Conservation (phyloP, 2,329 filamentous ascomycete species). For the Colletotrichum tanaceti region DNA sequence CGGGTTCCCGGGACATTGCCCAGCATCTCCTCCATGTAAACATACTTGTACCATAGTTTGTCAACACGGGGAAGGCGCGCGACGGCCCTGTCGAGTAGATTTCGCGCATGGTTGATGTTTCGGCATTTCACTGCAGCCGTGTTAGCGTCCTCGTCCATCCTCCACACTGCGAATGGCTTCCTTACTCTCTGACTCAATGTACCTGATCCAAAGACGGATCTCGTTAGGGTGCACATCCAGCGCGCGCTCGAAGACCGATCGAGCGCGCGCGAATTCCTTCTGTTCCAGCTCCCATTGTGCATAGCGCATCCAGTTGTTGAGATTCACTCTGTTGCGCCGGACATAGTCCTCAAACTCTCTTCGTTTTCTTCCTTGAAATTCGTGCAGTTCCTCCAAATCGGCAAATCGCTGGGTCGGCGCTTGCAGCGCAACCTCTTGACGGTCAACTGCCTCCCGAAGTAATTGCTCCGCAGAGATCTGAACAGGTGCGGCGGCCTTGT, state of each 20-base stretch:
- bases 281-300: conserved; percentile 97
- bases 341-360: conserved; percentile 99
- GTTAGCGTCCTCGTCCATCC: background rate
- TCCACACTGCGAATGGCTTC: conserved; percentile 49
- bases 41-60: conserved; percentile 99
- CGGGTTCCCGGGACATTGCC: conserved; percentile 92
- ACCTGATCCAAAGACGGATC: conserved; percentile 88
- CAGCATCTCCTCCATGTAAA: conserved; percentile 98
- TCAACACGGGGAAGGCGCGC: conserved; percentile 90
- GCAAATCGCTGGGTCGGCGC: conserved; percentile 95
- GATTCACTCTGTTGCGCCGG: conserved; percentile 90
- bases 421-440: conserved; percentile 88
- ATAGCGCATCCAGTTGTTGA: conserved; percentile 99
- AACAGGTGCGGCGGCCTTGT: conserved; percentile 91
- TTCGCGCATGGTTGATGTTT: conserved; percentile 97
- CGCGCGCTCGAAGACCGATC: conserved; percentile 93
- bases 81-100: conserved; percentile 93
- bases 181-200: conserved; percentile 97
- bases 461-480: conserved; percentile 98
- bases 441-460: conserved; percentile 94
- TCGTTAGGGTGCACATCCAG: conserved; percentile 91
- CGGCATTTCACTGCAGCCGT: conserved; percentile 53
- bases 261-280: conserved; percentile 92
- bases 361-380: conserved; percentile 94
- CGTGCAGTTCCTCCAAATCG: conserved; percentile 96